Conservation (phyloP, 306 rosid genomes). For the Malus orientalis region DNA sequence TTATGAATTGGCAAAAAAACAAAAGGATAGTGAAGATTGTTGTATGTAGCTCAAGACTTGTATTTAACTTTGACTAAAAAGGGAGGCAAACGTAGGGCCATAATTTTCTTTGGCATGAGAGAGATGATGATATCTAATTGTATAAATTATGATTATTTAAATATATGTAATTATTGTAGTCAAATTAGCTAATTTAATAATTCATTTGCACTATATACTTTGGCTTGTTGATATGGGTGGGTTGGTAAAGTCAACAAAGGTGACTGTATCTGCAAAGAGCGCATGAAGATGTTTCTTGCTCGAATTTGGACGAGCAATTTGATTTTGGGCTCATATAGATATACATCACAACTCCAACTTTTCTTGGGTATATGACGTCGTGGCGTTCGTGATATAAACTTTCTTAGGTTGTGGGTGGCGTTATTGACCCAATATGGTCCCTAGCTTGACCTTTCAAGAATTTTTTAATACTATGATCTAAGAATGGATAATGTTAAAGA, state of each 20-base stretch:
- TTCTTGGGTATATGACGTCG: neutral
- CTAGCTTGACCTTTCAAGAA: conserved; percentile 4
- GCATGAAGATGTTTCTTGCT: neutral
- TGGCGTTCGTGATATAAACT: neutral
- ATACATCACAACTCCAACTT: neutral
- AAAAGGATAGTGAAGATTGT: conserved; percentile 4
- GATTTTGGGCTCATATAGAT: neutral
- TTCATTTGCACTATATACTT: neutral
- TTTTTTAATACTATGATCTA: neutral
- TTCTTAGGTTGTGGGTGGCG: neutral
- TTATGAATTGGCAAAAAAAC: neutral
- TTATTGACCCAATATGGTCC: neutral
- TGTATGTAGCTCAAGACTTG: neutral
- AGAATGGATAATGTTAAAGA: no score
- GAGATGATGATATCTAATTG: neutral
- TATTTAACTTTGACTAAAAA: conserved; percentile 12
- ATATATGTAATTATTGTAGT: no score
- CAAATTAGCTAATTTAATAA: neutral
- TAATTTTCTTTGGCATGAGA: conserved; percentile 15
- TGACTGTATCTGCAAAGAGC: neutral
- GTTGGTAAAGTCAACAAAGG: neutral
- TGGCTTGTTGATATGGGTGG: neutral
- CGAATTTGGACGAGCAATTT: neutral
- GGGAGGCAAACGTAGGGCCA: conserved; percentile 16
- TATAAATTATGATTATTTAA: no score